Evolutionary conservation across 768 basidiomycete species (phyloP), one percentile per base, ranked within the genome.

Genomic region (Ephemerocybe angulata): DNA sequence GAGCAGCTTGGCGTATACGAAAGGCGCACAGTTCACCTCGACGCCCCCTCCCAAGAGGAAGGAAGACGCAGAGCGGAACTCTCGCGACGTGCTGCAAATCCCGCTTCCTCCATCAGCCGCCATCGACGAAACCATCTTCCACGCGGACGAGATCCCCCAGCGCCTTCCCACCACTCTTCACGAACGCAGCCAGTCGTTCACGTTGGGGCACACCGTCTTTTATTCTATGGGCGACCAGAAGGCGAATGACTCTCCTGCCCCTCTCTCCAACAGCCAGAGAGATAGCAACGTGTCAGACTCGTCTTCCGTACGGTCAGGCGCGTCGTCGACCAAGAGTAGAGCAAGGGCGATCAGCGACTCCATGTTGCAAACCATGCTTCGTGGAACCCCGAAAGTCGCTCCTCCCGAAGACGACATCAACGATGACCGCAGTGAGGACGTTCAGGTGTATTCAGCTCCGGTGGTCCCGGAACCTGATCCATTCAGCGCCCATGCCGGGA

Each of bases 131-230:
- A 69, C 72, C 3, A 73, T 78, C 17, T 81, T 79, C 60, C 79
- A 78, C 59, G 63, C 71, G 0, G 66, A 65, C 41, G 76, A 80
- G 47, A 75, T 70, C 50, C 63, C 70, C 2, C 70, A 74, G 7
- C 68, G 68, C 19, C 58, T 77, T 1, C 67, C 71, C 17, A 54
- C 68, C 4, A 64, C 69, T 0, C 64, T 75, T 8, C 79, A 80
- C 49, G 83, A 85, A 52, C 81, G 84, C 29, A 84, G 82, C 58
- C 78, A 84, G n/a, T 86, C 85, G 1, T 86, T 85, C 67, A 85
- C 82, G 63, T 78, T 84, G 51, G 85, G 84, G 2, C 83, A 85
- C 62, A 80, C 82, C 1, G 70, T 83, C 12, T 86, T 86, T 66
- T 82, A 77, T 58, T 83, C 85, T 3, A 70, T 80, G 60, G 58